A percentile compares a stretch with the other conserved stretches of the same genome.
Evolutionary conservation across 2,329 filamentous ascomycete species (phyloP).

Genomic region (Sclerotinia subarctica): DNA sequence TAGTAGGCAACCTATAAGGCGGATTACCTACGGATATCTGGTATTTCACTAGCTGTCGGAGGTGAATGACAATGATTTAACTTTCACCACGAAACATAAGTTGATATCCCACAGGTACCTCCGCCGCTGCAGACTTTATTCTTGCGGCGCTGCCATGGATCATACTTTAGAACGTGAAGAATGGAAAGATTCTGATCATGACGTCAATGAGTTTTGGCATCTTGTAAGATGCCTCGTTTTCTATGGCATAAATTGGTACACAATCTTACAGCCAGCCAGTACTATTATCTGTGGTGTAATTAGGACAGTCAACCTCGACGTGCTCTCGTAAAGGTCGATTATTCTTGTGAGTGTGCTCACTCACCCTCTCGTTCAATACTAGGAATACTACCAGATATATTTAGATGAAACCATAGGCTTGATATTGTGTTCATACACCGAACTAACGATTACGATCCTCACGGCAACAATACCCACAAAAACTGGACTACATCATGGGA

Average conservation of each 20-base stretch:
- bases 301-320: not conserved
- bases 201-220: slow-evolving; percentile 40
- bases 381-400: not conserved
- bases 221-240: not conserved
- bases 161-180: slow-evolving; percentile 40
- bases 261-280: not conserved
- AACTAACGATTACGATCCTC: slow-evolving; percentile 38
- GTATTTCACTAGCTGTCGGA: slow-evolving; percentile 4
- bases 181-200: slow-evolving; percentile 41
- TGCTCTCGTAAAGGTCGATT: slow-evolving; percentile 1
- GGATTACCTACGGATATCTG: too few relatives aligned
- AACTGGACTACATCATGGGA: too few relatives aligned
- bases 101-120: not conserved
- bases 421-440: slow-evolving; percentile 47
- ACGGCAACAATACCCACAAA: slow-evolving; percentile 37
- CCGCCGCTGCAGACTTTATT: slow-evolving; percentile 37
- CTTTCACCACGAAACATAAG: not conserved
- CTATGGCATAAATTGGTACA: not conserved
- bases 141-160: slow-evolving; percentile 42
- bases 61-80: not conserved
- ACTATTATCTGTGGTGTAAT: not conserved
- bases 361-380: not conserved
- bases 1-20: too few relatives aligned
- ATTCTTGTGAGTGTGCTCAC: not conserved
- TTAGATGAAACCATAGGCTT: slow-evolving; percentile 38